phyloP scores from a whole-genome alignment of 1,139 yeast species.

The Hansenula sp. region DNA sequence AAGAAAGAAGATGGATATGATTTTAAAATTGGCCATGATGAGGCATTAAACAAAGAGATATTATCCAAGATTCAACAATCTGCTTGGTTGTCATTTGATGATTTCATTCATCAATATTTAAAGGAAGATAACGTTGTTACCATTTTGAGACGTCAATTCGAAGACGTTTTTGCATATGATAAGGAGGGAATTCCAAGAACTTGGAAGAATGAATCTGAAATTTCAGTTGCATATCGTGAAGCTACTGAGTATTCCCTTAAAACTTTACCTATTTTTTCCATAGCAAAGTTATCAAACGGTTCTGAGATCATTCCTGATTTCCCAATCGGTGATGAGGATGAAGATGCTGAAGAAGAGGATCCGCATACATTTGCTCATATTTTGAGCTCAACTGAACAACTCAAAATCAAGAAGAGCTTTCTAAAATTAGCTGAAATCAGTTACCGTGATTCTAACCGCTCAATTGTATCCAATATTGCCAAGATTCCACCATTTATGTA shows the following conservation, averaged over 20 bases:
- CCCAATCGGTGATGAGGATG: conserved; percentile 34
- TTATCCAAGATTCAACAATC: conserved; percentile 41
- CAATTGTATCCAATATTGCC: conserved; percentile 64
- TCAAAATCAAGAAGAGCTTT: conserved; percentile 54
- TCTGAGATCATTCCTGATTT: conserved; percentile 56
- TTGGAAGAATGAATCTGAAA: conserved; percentile 72
- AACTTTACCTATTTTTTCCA: conserved; percentile 56
- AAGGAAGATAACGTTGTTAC: conserved; percentile 55
- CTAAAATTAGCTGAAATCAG: conserved; percentile 77
- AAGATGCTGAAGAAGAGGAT: conserved; percentile 37
- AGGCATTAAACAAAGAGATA: conserved; percentile 38
- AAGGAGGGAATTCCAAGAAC: conserved; percentile 76
- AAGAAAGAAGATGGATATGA: conserved; percentile 36
- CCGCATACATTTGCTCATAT: conserved; percentile 53
- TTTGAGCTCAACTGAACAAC: conserved; percentile 54
- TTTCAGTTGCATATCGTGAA: conserved; percentile 58
- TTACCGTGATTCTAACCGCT: conserved; percentile 80
- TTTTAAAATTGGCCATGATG: conserved; percentile 59
- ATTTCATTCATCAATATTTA: conserved; percentile 54
- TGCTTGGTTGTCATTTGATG: conserved; percentile 66
- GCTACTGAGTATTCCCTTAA: conserved; percentile 57
- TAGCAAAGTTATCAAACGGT: conserved; percentile 52
- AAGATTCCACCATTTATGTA: conserved; percentile 85
- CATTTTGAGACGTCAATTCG: conserved; percentile 68
- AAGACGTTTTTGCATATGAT: conserved; percentile 79